Evolutionary conservation across 352 stramenopile species (phyloP), one percentile per base, ranked within the genome.

Genomic region (Pythium pyrilobum): DNA sequence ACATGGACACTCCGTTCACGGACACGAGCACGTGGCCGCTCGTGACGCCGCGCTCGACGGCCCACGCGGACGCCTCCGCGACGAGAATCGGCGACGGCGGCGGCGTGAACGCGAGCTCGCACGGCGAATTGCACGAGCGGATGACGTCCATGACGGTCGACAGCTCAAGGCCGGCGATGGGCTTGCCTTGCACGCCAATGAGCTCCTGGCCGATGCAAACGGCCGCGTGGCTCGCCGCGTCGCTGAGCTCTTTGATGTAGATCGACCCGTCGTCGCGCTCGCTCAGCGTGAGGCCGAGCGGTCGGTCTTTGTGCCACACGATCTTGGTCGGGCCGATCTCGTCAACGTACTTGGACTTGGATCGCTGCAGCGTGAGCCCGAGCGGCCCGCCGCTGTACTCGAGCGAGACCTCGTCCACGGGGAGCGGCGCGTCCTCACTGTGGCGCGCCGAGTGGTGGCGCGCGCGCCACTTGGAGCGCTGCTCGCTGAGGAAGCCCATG

Each of bases 261-360:
- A 83, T 70, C 12, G 52, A 61, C n/a, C 66, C 62, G 46, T 67
- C 58, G 15, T 51, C 62, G 27, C 59, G 49, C 50, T 83, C 63
- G 23, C 73, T 38, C 48, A 85, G 80, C 23, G 67, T 82, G 34
- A 85, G 59, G 31, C 72, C 74, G 21, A 85, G 59, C 18, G 63
- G 70, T 29, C 71, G 52, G 40, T 74, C 45, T 37, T 81, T 82
- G 39, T 56, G 28, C 74, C 72, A 85, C 37, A 62, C 25, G 7
- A 85, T 49, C 45, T 67, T 67, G 49, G 52, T 74, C 4, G 64
- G 55, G 1, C 52, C 62, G 1, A 68, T 53, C 0, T 67, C 34
- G 28, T 75, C 59, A 5, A 72, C 21, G 41, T 56, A 77, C 34
- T 56, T 63, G 23, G 67, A 60, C 33, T 64, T 72, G 24, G 72